A percentile compares a stretch with the other conserved stretches of the same genome.
These are phyloP conservation scores for Kwoniella newhampshirensis DNA, from an alignment of 768 basidiomycete species.

Conservation along the genomic window DNA sequence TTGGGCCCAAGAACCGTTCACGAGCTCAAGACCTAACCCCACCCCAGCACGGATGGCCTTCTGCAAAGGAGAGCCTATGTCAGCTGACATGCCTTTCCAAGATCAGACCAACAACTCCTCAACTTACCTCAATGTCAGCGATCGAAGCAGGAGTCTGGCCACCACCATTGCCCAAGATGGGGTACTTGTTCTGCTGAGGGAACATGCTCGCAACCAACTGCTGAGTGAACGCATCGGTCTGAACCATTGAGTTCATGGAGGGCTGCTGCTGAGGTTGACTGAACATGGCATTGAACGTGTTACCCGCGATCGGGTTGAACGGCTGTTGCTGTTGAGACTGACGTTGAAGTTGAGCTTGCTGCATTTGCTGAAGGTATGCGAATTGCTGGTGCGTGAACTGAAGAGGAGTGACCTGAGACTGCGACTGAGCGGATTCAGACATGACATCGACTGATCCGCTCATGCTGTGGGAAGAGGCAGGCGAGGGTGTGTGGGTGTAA, in stretches of 20 bases:
- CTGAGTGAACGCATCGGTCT: conserved; percentile 29
- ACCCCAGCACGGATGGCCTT: conserved; percentile 39
- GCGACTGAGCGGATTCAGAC: not conserved
- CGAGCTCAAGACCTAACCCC: conserved; percentile 29
- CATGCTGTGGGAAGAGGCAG: conserved; percentile 21
- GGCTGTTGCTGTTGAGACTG: conserved; percentile 13
- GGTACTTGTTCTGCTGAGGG: conserved; percentile 21
- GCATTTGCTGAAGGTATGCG: conserved; percentile 24
- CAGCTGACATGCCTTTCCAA: not conserved
- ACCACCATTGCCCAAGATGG: not conserved
- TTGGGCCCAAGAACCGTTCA: not conserved
- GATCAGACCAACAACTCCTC: not conserved
- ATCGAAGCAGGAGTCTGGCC: conserved; percentile 14
- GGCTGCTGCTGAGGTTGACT: not conserved
- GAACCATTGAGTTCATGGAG: not conserved
- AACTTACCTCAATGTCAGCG: conserved; percentile 25
- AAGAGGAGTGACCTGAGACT: not conserved
- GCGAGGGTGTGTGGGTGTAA: conserved; percentile 35
- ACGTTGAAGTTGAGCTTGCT: conserved; percentile 5
- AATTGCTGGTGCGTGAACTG: conserved; percentile 16
- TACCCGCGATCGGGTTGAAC: conserved; percentile 10
- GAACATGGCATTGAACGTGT: conserved; percentile 20
- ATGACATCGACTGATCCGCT: conserved; percentile 6
- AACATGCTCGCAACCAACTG: conserved; percentile 30
- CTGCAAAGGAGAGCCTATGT: not conserved